Base-by-base conservation (phyloP, 2,329 filamentous ascomycete species). In the Ceratocystis variospora region DNA sequence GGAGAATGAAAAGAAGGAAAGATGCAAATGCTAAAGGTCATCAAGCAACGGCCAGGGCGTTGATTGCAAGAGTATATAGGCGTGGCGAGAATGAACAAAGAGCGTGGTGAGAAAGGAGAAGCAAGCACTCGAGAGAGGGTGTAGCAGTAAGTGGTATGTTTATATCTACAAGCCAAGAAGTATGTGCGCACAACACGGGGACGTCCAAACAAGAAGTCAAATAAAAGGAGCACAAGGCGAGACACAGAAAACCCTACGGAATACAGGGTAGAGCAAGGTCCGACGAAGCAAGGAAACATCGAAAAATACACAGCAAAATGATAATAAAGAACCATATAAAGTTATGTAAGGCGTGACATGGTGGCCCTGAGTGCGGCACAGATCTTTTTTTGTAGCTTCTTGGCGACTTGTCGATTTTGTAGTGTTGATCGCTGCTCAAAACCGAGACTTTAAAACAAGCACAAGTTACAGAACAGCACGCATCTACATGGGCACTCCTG, bases 121-220 rank as follows among this genome's bases (percentile, higher is more conserved):
- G 33, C 7, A 10, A 37, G n/a, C 31, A 2, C 10, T 12, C 17
- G 55, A 22, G 28, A 25, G 6, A 33, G 55, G 6, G 31, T 31
- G 53, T 8, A 33, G 17, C 53, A 57, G 2, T 31, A 25, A 50
- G n/a, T 10, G n/a, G 22, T 25, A 37, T 17, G 55, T 59, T 59
- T 59, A 59, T 59, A 59, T 59, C 55, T 8, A 59, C n/a, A n/a
- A 37, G 31, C 55, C 55, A 33, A 59, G 61, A 7, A 45, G 22
- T 2, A 33, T 22, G 17, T 57, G 53, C 22, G 28, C 53, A 31
- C 17, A 28, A 19, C 12, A 25, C 55, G 17, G 28, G 28, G 28
- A 59, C 55, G 55, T 59, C 55, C 55, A 59, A 59, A 37, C 55
- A 59, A 59, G 55, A 25, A 41, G 55, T n/a, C 31, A 59, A 59